A percentile compares a stretch with the other conserved stretches of the same genome.
Conservation (phyloP, 208 protist genomes). For the Trypanosoma lewisi region DNA sequence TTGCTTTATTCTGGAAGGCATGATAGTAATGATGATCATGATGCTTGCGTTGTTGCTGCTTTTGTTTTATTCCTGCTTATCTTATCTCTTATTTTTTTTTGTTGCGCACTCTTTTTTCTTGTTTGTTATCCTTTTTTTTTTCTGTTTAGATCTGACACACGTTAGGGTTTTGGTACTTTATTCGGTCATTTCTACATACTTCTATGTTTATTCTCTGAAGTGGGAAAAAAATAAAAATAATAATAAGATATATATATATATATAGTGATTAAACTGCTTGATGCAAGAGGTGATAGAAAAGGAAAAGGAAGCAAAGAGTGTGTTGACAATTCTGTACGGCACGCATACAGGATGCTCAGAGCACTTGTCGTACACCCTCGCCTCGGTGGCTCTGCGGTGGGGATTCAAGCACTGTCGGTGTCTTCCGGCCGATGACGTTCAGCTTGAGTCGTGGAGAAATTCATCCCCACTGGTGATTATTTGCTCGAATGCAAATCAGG, state of each 20-base stretch:
- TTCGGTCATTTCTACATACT: background rate
- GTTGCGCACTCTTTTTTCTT: background rate
- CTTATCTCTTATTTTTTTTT: slow-evolving; percentile 6
- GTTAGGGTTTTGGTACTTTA: background rate
- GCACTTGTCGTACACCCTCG: slow-evolving; percentile 52
- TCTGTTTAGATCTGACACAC: background rate
- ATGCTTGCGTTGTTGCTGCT: background rate
- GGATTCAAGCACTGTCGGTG: slow-evolving; percentile 45
- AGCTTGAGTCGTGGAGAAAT: slow-evolving; percentile 40
- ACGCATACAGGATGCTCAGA: slow-evolving; percentile 82
- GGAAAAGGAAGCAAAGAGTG: slow-evolving; percentile 11
- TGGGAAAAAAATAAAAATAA: too few species aligned
- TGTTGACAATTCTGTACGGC: slow-evolving; percentile 74
- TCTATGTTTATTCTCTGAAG: too few species aligned
- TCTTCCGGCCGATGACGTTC: slow-evolving; percentile 63
- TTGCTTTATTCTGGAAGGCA: too few species aligned
- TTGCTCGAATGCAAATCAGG: slow-evolving; percentile 82
- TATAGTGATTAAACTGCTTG: too few species aligned
- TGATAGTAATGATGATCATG: too few species aligned
- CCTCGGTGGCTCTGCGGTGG: slow-evolving; percentile 49
- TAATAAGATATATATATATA: too few species aligned
- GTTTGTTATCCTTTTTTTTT: slow-evolving; percentile 2
- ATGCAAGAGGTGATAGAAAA: background rate
- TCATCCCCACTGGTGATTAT: slow-evolving; percentile 56
- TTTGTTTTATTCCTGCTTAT: background rate